Percentiles rank a stretch among this genome's conserved stretches.
Evolutionary conservation across 2,329 filamentous ascomycete species (phyloP).

Genomic region (Calonectria hawksworthii): DNA sequence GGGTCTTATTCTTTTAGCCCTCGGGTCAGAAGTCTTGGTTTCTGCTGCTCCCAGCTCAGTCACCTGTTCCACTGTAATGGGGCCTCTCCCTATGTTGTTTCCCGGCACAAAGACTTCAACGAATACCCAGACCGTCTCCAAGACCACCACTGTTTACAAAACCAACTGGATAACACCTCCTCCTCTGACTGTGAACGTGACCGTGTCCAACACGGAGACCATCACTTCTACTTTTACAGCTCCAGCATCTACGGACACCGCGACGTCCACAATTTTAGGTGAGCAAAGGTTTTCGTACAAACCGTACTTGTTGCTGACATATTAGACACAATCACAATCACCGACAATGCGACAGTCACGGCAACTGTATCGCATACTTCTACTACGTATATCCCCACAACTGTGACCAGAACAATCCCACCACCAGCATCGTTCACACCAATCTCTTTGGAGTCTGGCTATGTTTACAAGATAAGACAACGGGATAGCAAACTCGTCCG

Average conservation of each 20-base stretch:
- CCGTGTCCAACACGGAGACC: background rate
- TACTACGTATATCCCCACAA: background rate
- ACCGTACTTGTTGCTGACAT: background rate
- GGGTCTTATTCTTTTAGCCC: background rate
- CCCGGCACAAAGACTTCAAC: background rate
- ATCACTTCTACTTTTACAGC: background rate
- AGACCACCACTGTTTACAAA: background rate
- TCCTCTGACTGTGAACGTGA: background rate
- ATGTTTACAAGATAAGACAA: background rate
- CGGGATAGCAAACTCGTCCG: background rate
- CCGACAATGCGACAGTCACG: background rate
- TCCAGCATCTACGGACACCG: background rate
- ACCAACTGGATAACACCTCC: background rate
- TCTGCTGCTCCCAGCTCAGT: background rate
- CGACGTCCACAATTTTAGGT: background rate
- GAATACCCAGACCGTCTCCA: background rate
- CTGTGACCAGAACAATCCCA: background rate
- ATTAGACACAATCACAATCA: background rate
- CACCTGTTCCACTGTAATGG: background rate
- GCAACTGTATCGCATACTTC: background rate
- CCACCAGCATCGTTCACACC: background rate
- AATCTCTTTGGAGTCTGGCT: background rate
- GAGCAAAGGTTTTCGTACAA: background rate
- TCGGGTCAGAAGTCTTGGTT: background rate
- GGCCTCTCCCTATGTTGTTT: background rate